Conservation (phyloP, 257 asterid species). For the Rhazya stricta region DNA sequence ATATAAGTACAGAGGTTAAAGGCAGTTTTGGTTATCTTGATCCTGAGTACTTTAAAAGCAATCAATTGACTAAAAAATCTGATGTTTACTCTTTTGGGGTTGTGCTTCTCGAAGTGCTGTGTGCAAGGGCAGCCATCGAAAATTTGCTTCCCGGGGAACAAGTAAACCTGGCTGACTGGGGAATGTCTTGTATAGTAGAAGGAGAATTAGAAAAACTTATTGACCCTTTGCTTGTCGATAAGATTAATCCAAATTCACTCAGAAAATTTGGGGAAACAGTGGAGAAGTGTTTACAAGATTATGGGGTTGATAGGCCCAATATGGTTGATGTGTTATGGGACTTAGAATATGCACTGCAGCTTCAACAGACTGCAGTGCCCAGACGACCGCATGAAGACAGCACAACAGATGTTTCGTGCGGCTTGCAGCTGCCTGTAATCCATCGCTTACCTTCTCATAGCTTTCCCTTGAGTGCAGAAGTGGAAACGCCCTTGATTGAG, state of each 20-base stretch:
- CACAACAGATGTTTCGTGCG: slow-evolving; percentile 37
- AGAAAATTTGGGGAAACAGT: slow-evolving; percentile 48
- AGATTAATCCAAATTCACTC: slow-evolving; percentile 37
- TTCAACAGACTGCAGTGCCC: slow-evolving; percentile 32
- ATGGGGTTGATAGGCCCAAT: slow-evolving; percentile 43
- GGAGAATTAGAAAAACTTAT: slow-evolving; percentile 39
- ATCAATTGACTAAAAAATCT: slow-evolving; percentile 44
- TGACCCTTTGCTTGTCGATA: slow-evolving; percentile 48
- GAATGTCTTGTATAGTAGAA: slow-evolving; percentile 30
- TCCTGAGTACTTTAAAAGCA: slow-evolving; percentile 42
- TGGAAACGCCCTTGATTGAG: background rate
- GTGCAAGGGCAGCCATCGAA: slow-evolving; percentile 49
- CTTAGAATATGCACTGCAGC: slow-evolving; percentile 43
- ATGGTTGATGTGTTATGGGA: slow-evolving; percentile 70
- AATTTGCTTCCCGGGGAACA: slow-evolving; percentile 31
- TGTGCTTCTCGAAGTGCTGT: slow-evolving; percentile 57
- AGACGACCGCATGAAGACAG: slow-evolving; percentile 31
- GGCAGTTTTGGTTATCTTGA: slow-evolving; percentile 67
- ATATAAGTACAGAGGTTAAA: slow-evolving; percentile 44
- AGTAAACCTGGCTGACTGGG: slow-evolving; percentile 61
- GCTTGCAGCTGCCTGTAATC: slow-evolving; percentile 26
- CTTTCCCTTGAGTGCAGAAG: slow-evolving; percentile 16
- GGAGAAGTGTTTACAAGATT: slow-evolving; percentile 46
- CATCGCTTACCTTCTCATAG: slow-evolving; percentile 35
- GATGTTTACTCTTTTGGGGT: slow-evolving; percentile 69